These are phyloP conservation scores for Rhodotorula sp. DNA, from an alignment of 1,284 basidiomycete genomes.

Conservation along the genomic window DNA sequence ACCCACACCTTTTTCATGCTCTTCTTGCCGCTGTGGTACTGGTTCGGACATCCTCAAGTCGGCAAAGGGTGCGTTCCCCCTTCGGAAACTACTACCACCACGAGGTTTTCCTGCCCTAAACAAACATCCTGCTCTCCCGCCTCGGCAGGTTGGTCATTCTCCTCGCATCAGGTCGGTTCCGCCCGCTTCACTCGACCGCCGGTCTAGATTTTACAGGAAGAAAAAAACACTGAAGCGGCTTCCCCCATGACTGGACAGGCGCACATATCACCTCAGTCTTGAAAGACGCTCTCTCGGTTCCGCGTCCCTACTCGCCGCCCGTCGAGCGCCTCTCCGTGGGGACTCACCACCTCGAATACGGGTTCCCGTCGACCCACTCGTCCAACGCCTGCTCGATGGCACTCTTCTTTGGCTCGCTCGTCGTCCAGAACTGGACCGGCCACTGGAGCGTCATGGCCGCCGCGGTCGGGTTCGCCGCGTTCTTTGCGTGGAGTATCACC, in stretches of 20 bases:
- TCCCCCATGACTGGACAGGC: background rate
- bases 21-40: conserved; percentile 78
- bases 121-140: conserved; percentile 49
- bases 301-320: conserved; percentile 85
- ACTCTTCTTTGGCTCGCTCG: conserved; percentile 24
- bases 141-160: conserved; percentile 71
- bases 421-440: conserved; percentile 11
- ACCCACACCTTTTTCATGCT: conserved; percentile 91
- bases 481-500: conserved; percentile 75
- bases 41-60: conserved; percentile 72
- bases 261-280: conserved; percentile 44
- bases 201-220: background rate
- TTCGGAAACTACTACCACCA: background rate
- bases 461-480: conserved; percentile 27
- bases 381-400: conserved; percentile 53
- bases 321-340: conserved; percentile 67
- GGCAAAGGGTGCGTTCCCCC: conserved; percentile 65
- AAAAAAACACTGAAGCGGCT: background rate
- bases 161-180: conserved; percentile 63
- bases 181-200: too few species aligned
- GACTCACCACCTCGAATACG: conserved; percentile 63
- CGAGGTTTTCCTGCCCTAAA: background rate
- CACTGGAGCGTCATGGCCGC: conserved; percentile 3
- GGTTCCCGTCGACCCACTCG: conserved; percentile 94
- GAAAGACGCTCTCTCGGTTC: conserved; percentile 79